A percentile compares a stretch with the other conserved stretches of the same genome.
Conservation (phyloP, 1,139 yeast species). For the Suhomyces coccinellae region DNA sequence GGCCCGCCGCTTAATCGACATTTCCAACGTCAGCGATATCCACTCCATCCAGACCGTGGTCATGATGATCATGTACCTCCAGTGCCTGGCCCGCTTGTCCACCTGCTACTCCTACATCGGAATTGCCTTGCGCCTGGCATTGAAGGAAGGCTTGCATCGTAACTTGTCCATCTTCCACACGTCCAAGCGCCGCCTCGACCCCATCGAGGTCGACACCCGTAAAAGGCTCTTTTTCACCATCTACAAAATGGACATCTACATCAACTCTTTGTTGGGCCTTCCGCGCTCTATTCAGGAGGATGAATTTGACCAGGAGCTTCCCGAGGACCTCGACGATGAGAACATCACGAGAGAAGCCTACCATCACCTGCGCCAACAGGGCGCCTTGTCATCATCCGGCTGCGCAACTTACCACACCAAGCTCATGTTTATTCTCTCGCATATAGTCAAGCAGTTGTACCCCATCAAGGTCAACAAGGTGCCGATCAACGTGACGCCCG, state of each 20-base stretch:
- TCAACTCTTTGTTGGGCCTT: conserved; percentile 83
- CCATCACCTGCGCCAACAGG: conserved; percentile 37
- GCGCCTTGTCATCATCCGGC: conserved; percentile 66
- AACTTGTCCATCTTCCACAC: conserved; percentile 56
- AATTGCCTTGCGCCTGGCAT: conserved; percentile 83
- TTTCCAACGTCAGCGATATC: conserved; percentile 49
- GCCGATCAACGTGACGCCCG: conserved; percentile 29
- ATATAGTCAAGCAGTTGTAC: conserved; percentile 44
- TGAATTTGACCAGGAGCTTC: conserved; percentile 87
- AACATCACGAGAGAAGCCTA: conserved; percentile 69
- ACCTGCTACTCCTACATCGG: conserved; percentile 93
- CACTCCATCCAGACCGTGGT: conserved; percentile 67
- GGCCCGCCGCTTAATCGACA: conserved; percentile 74
- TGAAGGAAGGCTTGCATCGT: conserved; percentile 86
- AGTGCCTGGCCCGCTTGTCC: conserved; percentile 85
- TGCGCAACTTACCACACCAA: conserved; percentile 87
- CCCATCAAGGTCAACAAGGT: conserved; percentile 37
- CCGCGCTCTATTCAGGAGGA: conserved; percentile 76
- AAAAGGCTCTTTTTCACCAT: conserved; percentile 87
- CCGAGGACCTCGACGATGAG: conserved; percentile 84
- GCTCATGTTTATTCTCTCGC: conserved; percentile 52
- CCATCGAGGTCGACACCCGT: conserved; percentile 82
- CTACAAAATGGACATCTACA: conserved; percentile 88
- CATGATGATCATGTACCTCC: conserved; percentile 73
- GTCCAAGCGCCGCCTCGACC: conserved; percentile 57